These are phyloP conservation scores for Metschnikowia lochheadii DNA, from an alignment of 805 yeast genomes.

Conservation along the genomic window DNA sequence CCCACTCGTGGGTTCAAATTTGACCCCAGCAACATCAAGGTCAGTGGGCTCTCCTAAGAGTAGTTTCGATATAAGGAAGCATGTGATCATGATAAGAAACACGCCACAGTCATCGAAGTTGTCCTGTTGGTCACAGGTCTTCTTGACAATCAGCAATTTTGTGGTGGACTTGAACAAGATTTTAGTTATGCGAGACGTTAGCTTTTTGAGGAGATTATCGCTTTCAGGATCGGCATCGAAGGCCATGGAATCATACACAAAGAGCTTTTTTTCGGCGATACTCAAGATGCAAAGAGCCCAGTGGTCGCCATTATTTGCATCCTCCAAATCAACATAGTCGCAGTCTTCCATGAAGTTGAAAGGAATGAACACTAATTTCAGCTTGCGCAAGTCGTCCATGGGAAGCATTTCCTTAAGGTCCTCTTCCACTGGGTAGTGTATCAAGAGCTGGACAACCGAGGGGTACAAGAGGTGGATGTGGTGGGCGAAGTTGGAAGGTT, in stretches of 20 bases:
- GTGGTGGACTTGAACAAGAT: constrained; percentile 21
- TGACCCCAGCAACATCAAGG: constrained; percentile 37
- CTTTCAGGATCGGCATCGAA: constrained; percentile 29
- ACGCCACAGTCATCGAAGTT: constrained; percentile 70
- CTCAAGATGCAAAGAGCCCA: constrained; percentile 66
- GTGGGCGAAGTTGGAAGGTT: constrained; percentile 13
- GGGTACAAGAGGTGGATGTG: constrained; percentile 46
- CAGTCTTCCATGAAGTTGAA: constrained; percentile 53
- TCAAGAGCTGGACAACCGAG: constrained; percentile 58
- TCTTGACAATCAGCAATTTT: constrained; percentile 24
- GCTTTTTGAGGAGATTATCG: constrained; percentile 22
- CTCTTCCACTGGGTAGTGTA: constrained; percentile 44
- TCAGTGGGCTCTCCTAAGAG: constrained; percentile 26
- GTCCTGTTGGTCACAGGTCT: constrained; percentile 54
- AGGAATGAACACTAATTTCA: constrained; percentile 58
- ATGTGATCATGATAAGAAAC: constrained; percentile 34
- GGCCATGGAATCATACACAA: constrained; percentile 57
- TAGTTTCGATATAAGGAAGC: constrained; percentile 28
- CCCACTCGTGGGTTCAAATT: constrained; percentile 41
- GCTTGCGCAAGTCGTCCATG: constrained; percentile 27
- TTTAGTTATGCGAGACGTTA: constrained; percentile 22
- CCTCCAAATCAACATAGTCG: constrained; percentile 41
- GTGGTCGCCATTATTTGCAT: constrained; percentile 66
- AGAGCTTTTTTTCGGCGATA: constrained; percentile 43
- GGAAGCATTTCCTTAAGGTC: constrained; percentile 32